Evolutionary conservation across 163 green algal genomes (phyloP), one percentile per base, ranked within the genome.

Genomic region (Scenedesmus sp.): DNA sequence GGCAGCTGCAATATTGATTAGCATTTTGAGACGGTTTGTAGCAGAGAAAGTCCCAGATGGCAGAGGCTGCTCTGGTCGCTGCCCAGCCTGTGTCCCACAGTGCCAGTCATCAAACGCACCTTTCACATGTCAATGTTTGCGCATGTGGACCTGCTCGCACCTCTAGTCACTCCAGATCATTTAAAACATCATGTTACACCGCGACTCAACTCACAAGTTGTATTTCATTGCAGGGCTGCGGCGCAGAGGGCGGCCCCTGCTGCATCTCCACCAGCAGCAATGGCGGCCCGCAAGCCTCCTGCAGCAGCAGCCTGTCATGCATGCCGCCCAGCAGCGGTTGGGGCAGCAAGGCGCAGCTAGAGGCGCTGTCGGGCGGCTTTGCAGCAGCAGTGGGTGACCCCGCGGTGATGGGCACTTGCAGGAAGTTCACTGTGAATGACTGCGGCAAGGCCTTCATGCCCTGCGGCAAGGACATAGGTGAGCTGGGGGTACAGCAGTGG

Each of bases 381-480:
- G 82, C 77, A 34, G 79, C 77, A 55, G 88, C 88, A 81, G 46
- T 46, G 2, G 23, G 26, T 16, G 59, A 84, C 52, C 16, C 79
- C 2, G 46, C 79, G 18, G 88, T 92, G 10, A 56, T 83, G 60
- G 88, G 88, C 18, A 70, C 66, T 23, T 92, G 88, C 74, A 84
- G 62, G 79, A 66, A 66, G 86, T 90, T 90, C 54, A 73, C 86
- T 52, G 60, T 60, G 0, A 23, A n/a, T 3, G 16, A 84, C 0
- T 92, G 88, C 54, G 60, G 60, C 79, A 88, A 83, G 60, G 46
- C 79, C 3, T 88, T 66, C 60, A 88, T 81, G 57, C 88, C 88
- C 6, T 92, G 88, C 73, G 88, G 88, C 79, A 88, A 70, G 23
- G 77, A 82, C 26, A 64, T 59, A 87, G 87, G 87, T 90, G 60